These are phyloP conservation scores for Mitragyna speciosa DNA, from an alignment of 257 asterid genomes.

Conservation along the genomic window DNA sequence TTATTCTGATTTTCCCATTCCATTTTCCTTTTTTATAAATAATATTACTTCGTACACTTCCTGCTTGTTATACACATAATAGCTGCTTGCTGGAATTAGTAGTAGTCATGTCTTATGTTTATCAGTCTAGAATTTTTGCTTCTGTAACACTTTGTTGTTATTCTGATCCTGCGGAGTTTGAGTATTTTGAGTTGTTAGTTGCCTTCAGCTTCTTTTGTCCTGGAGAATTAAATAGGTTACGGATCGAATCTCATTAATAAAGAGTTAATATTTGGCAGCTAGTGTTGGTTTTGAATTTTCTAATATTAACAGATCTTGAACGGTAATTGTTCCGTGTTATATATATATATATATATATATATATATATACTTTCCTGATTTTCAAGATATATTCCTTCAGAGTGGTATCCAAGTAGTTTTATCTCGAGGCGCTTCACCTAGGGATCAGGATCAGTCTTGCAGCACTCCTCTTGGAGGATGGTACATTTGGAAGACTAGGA, in stretches of 20 bases:
- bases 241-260: too few relatives aligned
- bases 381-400: neutral
- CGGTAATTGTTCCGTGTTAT: neutral
- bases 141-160: neutral
- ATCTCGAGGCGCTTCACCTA: neutral
- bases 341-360: too few relatives aligned
- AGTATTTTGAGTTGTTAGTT: neutral
- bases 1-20: neutral
- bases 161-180: neutral
- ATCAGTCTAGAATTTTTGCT: neutral
- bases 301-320: neutral
- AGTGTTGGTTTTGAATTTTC: neutral
- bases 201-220: too few relatives aligned
- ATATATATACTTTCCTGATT: too few relatives aligned
- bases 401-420: neutral
- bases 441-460: neutral
- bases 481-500: neutral
- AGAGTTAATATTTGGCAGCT: too few relatives aligned
- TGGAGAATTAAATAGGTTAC: neutral
- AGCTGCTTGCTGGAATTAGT: neutral
- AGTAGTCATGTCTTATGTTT: neutral
- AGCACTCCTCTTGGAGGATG: neutral
- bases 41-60: neutral
- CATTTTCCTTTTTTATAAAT: neutral
- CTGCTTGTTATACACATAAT: neutral